phyloP scores from a whole-genome alignment of 257 asterid species.

The Nicotiana attenuata region DNA sequence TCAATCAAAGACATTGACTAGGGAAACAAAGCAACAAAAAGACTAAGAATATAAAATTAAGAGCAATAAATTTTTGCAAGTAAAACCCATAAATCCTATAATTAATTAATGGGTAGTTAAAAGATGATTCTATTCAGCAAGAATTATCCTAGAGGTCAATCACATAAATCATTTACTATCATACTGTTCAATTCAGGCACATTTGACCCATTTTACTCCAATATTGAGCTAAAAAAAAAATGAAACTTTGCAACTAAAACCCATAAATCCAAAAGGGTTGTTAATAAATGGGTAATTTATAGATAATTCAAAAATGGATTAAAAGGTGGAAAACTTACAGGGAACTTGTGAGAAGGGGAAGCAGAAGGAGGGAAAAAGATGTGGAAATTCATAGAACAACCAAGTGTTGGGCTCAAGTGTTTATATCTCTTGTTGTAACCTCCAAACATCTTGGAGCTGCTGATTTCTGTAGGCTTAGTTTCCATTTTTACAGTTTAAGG shows the following conservation, averaged over 20 bases:
- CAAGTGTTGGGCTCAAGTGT: conserved; percentile 75
- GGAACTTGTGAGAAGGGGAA: conserved; percentile 63
- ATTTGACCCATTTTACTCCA: no score
- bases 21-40: not conserved
- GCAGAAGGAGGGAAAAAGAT: conserved; percentile 83
- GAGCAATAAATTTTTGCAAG: not conserved
- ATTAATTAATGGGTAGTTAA: not conserved
- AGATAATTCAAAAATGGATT: not conserved
- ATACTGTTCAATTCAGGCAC: no score
- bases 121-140: not conserved
- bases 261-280: not conserved
- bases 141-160: no score
- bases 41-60: not conserved
- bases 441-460: conserved; percentile 89
- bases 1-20: not conserved
- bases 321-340: conserved; percentile 34
- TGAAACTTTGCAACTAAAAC: not conserved
- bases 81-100: not conserved
- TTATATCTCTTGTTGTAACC: conserved; percentile 92
- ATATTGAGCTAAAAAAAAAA: not conserved
- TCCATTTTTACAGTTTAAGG: conserved; percentile 33
- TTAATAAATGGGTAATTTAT: not conserved
- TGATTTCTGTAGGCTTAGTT: conserved; percentile 64
- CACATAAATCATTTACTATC: no score
- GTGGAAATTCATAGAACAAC: conserved; percentile 88